These are phyloP conservation scores for Ophiostoma quercus DNA, from an alignment of 2,329 filamentous ascomycete species.

Conservation along the genomic window DNA sequence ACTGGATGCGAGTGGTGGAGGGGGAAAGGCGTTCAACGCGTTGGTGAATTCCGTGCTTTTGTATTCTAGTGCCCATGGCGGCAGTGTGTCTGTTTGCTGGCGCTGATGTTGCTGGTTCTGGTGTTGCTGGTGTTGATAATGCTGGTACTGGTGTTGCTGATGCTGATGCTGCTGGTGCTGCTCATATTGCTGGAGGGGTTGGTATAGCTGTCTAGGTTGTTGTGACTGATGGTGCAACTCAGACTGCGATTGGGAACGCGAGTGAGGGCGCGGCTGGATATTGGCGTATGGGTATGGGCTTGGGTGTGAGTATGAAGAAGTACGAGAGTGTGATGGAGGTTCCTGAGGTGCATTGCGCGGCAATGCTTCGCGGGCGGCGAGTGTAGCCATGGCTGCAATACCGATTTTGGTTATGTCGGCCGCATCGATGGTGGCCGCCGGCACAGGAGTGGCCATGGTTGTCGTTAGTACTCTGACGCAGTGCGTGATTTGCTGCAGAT, in stretches of 20 bases:
- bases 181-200: background rate
- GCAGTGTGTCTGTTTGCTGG: background rate
- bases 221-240: background rate
- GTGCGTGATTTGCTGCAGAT: background rate
- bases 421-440: constrained; percentile 1
- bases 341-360: background rate
- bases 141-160: background rate
- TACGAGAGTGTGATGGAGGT: background rate
- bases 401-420: constrained; percentile 4
- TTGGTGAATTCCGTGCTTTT: constrained; percentile 12
- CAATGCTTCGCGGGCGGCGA: constrained; percentile 13
- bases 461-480: background rate
- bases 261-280: background rate
- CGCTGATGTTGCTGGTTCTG: background rate
- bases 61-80: background rate
- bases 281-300: background rate
- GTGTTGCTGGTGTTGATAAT: background rate
- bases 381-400: constrained; percentile 14
- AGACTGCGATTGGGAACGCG: background rate
- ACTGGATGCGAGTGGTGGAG: constrained; percentile 3
- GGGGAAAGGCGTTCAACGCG: constrained; percentile 13
- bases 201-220: no score
- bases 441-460: background rate
- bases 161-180: background rate
- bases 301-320: background rate